Base-by-base conservation (phyloP, 257 asterid species). In the Solanum ossicruentum region DNA sequence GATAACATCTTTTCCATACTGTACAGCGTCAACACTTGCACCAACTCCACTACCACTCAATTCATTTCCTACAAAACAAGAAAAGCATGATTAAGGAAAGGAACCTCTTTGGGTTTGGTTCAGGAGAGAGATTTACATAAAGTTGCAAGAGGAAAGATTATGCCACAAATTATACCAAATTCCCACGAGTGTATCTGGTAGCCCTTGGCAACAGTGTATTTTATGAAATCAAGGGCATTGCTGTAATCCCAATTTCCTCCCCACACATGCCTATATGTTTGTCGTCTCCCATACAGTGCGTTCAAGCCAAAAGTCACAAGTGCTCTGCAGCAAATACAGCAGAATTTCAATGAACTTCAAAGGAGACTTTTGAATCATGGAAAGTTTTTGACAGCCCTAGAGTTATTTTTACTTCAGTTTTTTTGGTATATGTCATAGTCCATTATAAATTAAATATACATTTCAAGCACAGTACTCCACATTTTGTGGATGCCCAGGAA, bases 121-220 rank as follows among this genome's bases (percentile, higher is more conserved):
- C 15, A 26, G 80, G 55, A 43, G 63, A 81, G 66, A 78, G 28
- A 82, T 61, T 52, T 65, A 36, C 28, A 51, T 65, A 41, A 11
- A 85, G 8, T 80, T 66, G 57, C 17, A 85, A 21, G 56, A 87
- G 78, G 45, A 57, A 45, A 80, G 82, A 67, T 6, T 16, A 6
- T 45, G 78, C 49, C 47, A 43, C 63, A 60, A 51, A 49, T 7
- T 16, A 55, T 94, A 96, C 99, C 99, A 73, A 93, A 91, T 92
- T 97, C 99, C 99, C 98, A 97, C 21, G 98, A 94, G 87, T 92
- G 90, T n/a, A 97, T 87, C 45, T 82, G 85, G 89, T 97, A 93
- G 84, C 92, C 95, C 88, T 92, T 95, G 84, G 97, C 92, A 45
- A 94, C 71, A 6, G 98, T 95, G 91, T 97, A 92, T 79, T 78